Evolutionary conservation across 352 stramenopile genomes (phyloP), one percentile per base, ranked within the genome.

Genomic region (Phytophthora fragariae): DNA sequence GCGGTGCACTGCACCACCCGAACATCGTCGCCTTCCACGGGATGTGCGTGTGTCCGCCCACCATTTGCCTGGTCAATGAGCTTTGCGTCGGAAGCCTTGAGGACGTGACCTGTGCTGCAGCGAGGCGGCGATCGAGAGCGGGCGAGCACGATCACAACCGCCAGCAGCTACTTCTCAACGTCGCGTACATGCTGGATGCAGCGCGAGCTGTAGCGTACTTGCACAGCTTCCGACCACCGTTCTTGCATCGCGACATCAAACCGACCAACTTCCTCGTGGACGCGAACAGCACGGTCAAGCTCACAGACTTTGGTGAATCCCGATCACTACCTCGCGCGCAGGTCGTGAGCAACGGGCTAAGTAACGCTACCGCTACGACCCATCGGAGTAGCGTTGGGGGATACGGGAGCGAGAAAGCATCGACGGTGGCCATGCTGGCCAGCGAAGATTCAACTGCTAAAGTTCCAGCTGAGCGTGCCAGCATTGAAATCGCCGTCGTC

Each of bases 231-330:
- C 78, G 77, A 0, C 86, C 86, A 15, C 73, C 85, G 5, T 93
- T 95, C 70, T 59, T 95, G 12, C 87, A 94, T 44, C 85, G 88
- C 5, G 87, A 94, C 65, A 92, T 95, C 65, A 93, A 93, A 33
- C 85, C 87, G 0, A 76, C 70, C 33, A 95, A 93, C 72, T 94
- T 94, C 61, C 72, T 94, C 1, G 77, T 95, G 12, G 84, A 92
- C 71, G 64, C 64, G 1, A 72, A 91, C 31, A 75, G 69, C 47
- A 86, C 57, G 3, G 82, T 91, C 70, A 93, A 92, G 49, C 73
- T 92, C 33, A 91, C 86, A 2, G 84, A 93, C 59, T 93, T 93
- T 66, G 86, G 86, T n/a, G 85, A 92, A 60, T 91, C 85, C 8
- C 78, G 85, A 1, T 80, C 79, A 27, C 70, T 87, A 11, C 82